Evolutionary conservation across 1,284 basidiomycete genomes (phyloP).

Genomic region (Ustilago loliicola): DNA sequence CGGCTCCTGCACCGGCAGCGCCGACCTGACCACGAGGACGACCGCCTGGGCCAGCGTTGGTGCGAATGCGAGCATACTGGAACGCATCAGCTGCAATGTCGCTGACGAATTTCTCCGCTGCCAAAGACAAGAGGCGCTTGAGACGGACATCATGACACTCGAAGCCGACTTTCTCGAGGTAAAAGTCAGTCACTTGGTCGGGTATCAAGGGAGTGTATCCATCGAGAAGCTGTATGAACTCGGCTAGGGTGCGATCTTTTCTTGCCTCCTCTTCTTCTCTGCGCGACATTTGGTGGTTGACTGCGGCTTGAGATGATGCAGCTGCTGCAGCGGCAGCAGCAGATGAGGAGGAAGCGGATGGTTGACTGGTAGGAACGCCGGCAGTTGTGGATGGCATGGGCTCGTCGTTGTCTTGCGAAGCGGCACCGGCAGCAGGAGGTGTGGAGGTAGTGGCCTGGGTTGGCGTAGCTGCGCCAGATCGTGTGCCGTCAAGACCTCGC

Average conservation of each 20-base stretch:
- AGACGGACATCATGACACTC: conserved; percentile 83
- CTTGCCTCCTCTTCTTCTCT: conserved; percentile 81
- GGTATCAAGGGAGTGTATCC: conserved; percentile 97
- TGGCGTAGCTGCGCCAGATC: conserved; percentile 46
- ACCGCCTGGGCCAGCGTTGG: conserved; percentile 72
- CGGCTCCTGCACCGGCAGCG: conserved; percentile 20
- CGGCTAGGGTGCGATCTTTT: conserved; percentile 83
- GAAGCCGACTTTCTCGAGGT: conserved; percentile 94
- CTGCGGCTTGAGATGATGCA: conserved; percentile 34
- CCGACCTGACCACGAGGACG: conserved; percentile 48
- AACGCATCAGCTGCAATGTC: conserved; percentile 98
- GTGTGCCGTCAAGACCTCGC: conserved; percentile 49
- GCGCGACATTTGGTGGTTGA: conserved; percentile 61
- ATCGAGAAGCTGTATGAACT: conserved; percentile 95
- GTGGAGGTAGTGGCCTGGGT: conserved; percentile 31
- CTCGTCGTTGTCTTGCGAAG: conserved; percentile 31
- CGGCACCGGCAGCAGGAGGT: conserved; percentile 8
- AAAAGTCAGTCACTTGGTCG: conserved; percentile 97
- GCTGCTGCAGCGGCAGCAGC: conserved; percentile 31
- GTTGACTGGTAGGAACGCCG: conserved; percentile 11
- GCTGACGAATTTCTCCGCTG: conserved; percentile 97
- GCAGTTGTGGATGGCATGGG: conserved; percentile 42
- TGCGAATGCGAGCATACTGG: conserved; percentile 95
- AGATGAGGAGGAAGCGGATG: conserved; percentile 25
- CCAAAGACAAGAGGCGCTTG: conserved; percentile 92